Base-by-base conservation (phyloP, 305 asterid genomes). In the Fraxinus paxiana region DNA sequence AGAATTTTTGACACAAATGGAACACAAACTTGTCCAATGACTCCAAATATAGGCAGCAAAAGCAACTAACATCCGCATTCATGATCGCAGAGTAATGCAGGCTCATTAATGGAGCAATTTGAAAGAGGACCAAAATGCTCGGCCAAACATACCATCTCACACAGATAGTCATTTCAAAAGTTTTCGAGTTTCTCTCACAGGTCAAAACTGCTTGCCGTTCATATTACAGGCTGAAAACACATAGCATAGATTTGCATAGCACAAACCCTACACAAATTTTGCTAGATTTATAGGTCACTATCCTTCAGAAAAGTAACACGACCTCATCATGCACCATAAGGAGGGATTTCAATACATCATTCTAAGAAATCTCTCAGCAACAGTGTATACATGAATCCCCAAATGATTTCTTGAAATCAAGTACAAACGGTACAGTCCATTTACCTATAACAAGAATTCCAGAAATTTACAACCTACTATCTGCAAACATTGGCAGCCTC, bases 381-480 rank as follows among this genome's bases (percentile, higher is more conserved):
- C 75, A 54, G 75, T 65, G 37, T 65, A 30, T 77, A 46, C 17
- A 83, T 79, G 69, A 54, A 34, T 79, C 54, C 80, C 80, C 38
- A 5, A 65, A 79, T 79, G 41, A 79, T 83, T 83, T 79, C 80
- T 67, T 78, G 17, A 77, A 61, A 78, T 75, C 69, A 34, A 81
- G 54, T 73, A 82, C 41, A 77, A 83, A 77, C 20, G 18, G 48
- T 17, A 79, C 48, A 38, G 76, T 18, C 73, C 38, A 30, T 77
- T 75, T 77, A 75, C 70, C 82, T 71, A 59, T 17, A 80, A 77
- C 81, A 87, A 77, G 85, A 83, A 70, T 72, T 41, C 84, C 31
- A 77, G 80, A 84, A 82, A 81, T 86, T 89, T 85, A 86, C 84
- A 85, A 80, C 81, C 72, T 73, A 83, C 84, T 75, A 74, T 86